These are phyloP conservation scores for Marasmius tenuissimus DNA, from an alignment of 1,284 basidiomycete species.

Conservation along the genomic window DNA sequence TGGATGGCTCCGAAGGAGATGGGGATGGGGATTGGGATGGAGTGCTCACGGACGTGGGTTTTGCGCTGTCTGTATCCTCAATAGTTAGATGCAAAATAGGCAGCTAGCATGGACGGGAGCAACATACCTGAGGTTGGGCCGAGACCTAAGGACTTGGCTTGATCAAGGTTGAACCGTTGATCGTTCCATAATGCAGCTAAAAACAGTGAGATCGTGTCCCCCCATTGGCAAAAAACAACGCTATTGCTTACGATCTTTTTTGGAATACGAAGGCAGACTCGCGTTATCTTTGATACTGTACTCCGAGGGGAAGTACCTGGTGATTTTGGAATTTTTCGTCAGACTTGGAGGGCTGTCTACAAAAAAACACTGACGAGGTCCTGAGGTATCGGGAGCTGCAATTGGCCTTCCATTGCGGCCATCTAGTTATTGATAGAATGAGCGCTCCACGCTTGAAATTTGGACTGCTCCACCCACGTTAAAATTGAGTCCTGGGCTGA, in stretches of 20 bases:
- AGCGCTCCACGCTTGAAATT: not conserved
- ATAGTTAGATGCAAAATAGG: no score
- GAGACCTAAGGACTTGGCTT: not conserved
- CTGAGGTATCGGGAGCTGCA: no score
- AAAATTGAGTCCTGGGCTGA: not conserved
- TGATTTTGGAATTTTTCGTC: no score
- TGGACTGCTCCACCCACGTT: not conserved
- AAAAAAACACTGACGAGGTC: no score
- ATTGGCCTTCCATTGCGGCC: no score
- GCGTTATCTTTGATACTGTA: not conserved
- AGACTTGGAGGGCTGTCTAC: no score
- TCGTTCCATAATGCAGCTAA: not conserved
- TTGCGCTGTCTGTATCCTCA: not conserved
- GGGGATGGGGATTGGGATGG: not conserved
- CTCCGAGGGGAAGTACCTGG: conserved; percentile 1
- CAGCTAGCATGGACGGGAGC: no score
- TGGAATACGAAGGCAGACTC: conserved; percentile 1
- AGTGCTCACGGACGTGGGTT: not conserved
- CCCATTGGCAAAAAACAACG: not conserved
- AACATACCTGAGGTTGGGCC: not conserved
- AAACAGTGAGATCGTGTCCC: not conserved
- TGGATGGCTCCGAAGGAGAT: not conserved
- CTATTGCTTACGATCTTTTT: conserved; percentile 1
- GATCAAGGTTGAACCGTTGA: not conserved
- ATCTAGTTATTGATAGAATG: no score